phyloP scores from a whole-genome alignment of 495 filamentous ascomycete genomes.

The Hypoxylon intermedium region DNA sequence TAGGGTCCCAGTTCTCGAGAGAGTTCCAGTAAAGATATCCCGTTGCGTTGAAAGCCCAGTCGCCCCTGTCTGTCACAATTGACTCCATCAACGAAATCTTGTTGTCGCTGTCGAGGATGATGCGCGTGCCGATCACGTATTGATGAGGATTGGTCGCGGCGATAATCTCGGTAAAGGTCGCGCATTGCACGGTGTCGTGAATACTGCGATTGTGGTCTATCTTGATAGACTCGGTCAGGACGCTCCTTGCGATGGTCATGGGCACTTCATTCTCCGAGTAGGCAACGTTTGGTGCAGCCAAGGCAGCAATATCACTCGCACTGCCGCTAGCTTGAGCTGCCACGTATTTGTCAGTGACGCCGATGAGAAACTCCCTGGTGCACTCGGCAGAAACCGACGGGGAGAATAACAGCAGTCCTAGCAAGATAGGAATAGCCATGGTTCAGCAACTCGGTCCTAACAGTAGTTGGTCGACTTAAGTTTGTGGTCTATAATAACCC shows the following conservation, averaged over 20 bases:
- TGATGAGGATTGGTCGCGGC: constrained; percentile 40
- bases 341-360: constrained; percentile 42
- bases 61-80: constrained; percentile 46
- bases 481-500: not conserved
- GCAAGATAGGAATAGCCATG: constrained; percentile 10
- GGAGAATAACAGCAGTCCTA: constrained; percentile 25
- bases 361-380: constrained; percentile 42
- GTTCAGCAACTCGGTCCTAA: not conserved
- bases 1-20: constrained; percentile 48
- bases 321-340: constrained; percentile 42
- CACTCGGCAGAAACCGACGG: constrained; percentile 37
- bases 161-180: constrained; percentile 52
- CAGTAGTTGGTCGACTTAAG: not conserved
- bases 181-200: constrained; percentile 48
- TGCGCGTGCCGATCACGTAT: constrained; percentile 52
- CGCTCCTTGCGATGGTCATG: constrained; percentile 38
- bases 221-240: constrained; percentile 44
- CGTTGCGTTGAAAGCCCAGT: constrained; percentile 53
- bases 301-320: constrained; percentile 18
- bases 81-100: constrained; percentile 48
- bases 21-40: constrained; percentile 41
- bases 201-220: constrained; percentile 51
- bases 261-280: constrained; percentile 51
- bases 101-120: constrained; percentile 40
- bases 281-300: constrained; percentile 39